These are phyloP conservation scores for Claviceps sp. DNA, from an alignment of 2,329 filamentous ascomycete genomes.

Conservation along the genomic window DNA sequence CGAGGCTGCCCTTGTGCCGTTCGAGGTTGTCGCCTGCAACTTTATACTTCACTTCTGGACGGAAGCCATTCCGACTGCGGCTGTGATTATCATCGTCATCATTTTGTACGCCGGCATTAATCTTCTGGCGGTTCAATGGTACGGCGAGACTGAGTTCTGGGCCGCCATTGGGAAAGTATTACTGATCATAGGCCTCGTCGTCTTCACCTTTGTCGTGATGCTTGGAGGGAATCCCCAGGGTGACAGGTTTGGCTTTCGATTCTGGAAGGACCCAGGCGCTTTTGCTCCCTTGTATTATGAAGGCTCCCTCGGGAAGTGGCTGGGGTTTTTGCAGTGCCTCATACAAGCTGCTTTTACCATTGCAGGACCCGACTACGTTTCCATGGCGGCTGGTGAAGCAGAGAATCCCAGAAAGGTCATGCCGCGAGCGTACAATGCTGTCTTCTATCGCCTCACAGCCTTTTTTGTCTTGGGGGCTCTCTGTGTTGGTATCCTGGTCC, in stretches of 20 bases:
- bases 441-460: constrained; percentile 62
- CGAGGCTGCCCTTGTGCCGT: constrained; percentile 53
- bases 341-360: constrained; percentile 58
- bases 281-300: constrained; percentile 53
- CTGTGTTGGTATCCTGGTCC: constrained; percentile 56
- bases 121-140: constrained; percentile 58
- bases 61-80: constrained; percentile 43
- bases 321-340: constrained; percentile 65
- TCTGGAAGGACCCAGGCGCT: constrained; percentile 53
- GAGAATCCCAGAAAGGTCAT: constrained; percentile 57
- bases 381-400: constrained; percentile 57
- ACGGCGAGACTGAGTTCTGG: constrained; percentile 67
- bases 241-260: constrained; percentile 59
- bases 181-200: constrained; percentile 55
- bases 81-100: constrained; percentile 43
- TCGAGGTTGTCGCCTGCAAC: constrained; percentile 53
- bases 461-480: constrained; percentile 68
- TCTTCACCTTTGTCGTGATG: constrained; percentile 74
- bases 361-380: constrained; percentile 54
- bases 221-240: constrained; percentile 64
- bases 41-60: constrained; percentile 52
- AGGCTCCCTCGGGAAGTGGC: constrained; percentile 54
- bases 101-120: constrained; percentile 45
- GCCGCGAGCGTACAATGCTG: constrained; percentile 62
- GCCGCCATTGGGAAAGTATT: constrained; percentile 59